phyloP scores from a whole-genome alignment of 1,284 basidiomycete species.

The Ceratobasidium sp. region DNA sequence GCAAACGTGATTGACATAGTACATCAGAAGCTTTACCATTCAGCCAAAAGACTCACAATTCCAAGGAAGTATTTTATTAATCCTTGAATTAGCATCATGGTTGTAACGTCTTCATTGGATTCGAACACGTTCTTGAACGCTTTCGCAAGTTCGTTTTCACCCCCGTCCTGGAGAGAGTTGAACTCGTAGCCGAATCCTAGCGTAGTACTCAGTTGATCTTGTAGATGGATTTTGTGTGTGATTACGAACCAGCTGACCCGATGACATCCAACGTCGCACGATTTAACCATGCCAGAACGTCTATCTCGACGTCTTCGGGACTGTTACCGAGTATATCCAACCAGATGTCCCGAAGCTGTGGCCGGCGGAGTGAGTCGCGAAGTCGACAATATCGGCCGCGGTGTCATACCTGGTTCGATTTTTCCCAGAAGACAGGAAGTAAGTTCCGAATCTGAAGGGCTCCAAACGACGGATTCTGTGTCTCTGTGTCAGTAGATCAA shows the following conservation, averaged over 20 bases:
- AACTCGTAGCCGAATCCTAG: constrained; percentile 75
- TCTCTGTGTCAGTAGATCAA: no score
- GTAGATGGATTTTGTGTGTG: not conserved
- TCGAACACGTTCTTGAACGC: constrained; percentile 60
- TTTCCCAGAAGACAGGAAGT: constrained; percentile 45
- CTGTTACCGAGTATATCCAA: constrained; percentile 26
- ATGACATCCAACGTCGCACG: constrained; percentile 77
- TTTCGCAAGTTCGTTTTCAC: constrained; percentile 60
- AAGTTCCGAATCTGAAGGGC: constrained; percentile 45
- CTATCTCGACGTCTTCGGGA: constrained; percentile 55
- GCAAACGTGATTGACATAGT: not conserved
- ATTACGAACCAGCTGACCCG: constrained; percentile 69
- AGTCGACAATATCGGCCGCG: not conserved
- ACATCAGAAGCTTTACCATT: constrained; percentile 51
- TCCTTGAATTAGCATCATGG: constrained; percentile 39
- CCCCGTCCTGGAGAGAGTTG: constrained; percentile 57
- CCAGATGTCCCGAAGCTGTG: constrained; percentile 48
- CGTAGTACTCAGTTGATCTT: not conserved
- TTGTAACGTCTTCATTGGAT: constrained; percentile 16
- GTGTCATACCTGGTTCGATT: constrained; percentile 41
- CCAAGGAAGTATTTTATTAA: not conserved
- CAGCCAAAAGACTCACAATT: constrained; percentile 18
- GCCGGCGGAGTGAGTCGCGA: not conserved
- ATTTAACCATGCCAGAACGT: constrained; percentile 70
- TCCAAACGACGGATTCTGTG: constrained; percentile 48